phyloP scores from a whole-genome alignment of 306 rosid genomes.

The Castanea sativa region DNA sequence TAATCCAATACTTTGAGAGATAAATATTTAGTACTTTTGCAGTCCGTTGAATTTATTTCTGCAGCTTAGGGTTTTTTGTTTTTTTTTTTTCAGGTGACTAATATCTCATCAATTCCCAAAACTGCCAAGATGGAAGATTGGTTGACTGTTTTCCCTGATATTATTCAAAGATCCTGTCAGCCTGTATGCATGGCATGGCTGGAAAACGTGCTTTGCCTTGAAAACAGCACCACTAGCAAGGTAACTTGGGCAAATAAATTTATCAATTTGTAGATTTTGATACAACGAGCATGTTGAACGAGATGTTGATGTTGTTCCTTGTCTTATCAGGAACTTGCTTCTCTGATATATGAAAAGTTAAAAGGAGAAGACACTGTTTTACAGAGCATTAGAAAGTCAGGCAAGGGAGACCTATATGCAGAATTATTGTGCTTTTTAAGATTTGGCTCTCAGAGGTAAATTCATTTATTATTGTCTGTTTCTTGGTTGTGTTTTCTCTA shows the following conservation, averaged over 20 bases:
- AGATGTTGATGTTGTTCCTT: constrained; percentile 17
- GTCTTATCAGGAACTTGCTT: constrained; percentile 50
- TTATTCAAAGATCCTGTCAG: constrained; percentile 50
- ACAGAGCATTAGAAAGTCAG: constrained; percentile 71
- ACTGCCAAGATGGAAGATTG: constrained; percentile 43
- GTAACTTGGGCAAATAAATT: constrained; percentile 37
- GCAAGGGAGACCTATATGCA: constrained; percentile 87
- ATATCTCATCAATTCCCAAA: constrained; percentile 37
- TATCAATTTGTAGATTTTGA: constrained; percentile 6
- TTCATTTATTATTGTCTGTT: constrained; percentile 14
- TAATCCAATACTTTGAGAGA: background rate
- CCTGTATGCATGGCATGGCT: constrained; percentile 73
- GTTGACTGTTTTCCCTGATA: constrained; percentile 50
- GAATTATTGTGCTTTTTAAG: constrained; percentile 80
- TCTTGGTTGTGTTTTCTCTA: background rate
- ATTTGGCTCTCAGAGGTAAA: constrained; percentile 71
- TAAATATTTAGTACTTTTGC: background rate
- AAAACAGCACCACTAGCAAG: constrained; percentile 43
- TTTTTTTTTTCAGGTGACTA: constrained; percentile 57
- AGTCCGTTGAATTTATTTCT: background rate
- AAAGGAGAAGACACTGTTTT: constrained; percentile 52
- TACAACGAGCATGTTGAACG: constrained; percentile 16
- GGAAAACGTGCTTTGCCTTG: constrained; percentile 60
- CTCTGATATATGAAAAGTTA: constrained; percentile 59
- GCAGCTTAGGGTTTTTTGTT: background rate